Evolutionary conservation across 805 yeast genomes (phyloP).

Genomic region (Candida boidinii): DNA sequence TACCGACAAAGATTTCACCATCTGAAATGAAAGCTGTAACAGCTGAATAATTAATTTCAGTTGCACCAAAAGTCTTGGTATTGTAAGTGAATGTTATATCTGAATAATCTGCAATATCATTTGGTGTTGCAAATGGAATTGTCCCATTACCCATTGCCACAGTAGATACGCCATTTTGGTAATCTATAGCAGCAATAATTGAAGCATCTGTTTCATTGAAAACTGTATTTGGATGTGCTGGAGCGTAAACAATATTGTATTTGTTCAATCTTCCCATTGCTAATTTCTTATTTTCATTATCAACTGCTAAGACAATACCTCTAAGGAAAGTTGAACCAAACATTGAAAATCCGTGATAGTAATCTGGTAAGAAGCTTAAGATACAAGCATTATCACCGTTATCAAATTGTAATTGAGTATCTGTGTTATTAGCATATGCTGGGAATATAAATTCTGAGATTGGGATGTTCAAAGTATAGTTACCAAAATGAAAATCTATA

Average conservation of each 20-base stretch:
- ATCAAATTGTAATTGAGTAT: conserved; percentile 35
- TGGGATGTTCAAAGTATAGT: conserved; percentile 40
- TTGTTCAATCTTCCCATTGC: conserved; percentile 46
- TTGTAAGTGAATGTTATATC: conserved; percentile 20
- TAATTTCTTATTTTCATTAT: conserved; percentile 43
- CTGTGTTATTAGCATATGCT: conserved; percentile 27
- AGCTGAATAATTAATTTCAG: conserved; percentile 6
- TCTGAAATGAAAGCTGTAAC: conserved; percentile 14
- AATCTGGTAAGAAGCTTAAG: conserved; percentile 41
- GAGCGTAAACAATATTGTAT: too few species aligned
- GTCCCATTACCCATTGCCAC: conserved; percentile 16
- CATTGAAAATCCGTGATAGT: conserved; percentile 37
- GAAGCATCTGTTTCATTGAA: conserved; percentile 1
- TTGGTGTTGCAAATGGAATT: conserved; percentile 23
- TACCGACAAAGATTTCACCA: conserved; percentile 20
- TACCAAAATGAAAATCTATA: conserved; percentile 45
- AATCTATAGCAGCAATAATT: not conserved
- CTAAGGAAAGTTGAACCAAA: conserved; percentile 54
- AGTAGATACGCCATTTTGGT: not conserved
- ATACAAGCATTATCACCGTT: conserved; percentile 52
- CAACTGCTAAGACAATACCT: conserved; percentile 51
- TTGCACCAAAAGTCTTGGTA: conserved; percentile 7
- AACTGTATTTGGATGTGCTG: not conserved
- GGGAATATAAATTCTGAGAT: conserved; percentile 35
- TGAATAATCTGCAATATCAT: conserved; percentile 14